These are phyloP conservation scores for Tinospora cordifolia DNA, from an alignment of 164 flowering plant species.

Conservation along the genomic window DNA sequence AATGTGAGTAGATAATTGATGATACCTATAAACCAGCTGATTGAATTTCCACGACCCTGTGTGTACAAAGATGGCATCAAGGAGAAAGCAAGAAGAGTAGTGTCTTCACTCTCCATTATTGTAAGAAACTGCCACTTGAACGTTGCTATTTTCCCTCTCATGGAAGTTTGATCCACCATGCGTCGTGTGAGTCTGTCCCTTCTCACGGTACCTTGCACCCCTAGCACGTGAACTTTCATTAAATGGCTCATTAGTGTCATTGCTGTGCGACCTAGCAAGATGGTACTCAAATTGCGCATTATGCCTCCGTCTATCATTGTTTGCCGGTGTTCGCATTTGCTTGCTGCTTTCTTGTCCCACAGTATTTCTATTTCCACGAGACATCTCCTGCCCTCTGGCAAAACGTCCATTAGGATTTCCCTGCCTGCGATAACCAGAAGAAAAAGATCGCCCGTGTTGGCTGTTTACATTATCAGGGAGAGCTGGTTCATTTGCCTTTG, in stretches of 20 bases:
- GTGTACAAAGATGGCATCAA: background rate
- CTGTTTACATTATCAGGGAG: constrained; percentile 19
- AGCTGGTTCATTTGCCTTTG: constrained; percentile 23
- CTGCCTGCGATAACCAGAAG: constrained; percentile 44
- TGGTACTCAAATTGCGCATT: constrained; percentile 68
- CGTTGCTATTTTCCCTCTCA: constrained; percentile 27
- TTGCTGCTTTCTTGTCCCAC: constrained; percentile 31
- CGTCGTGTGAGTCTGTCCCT: constrained; percentile 51
- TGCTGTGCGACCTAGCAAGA: constrained; percentile 46
- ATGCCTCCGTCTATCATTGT: constrained; percentile 47
- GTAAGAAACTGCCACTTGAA: constrained; percentile 27
- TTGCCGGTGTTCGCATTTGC: constrained; percentile 36
- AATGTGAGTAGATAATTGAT: background rate
- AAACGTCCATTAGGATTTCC: constrained; percentile 42
- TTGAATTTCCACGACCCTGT: background rate
- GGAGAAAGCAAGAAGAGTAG: background rate
- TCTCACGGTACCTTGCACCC: constrained; percentile 44
- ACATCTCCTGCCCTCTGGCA: constrained; percentile 36
- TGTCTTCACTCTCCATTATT: constrained; percentile 20
- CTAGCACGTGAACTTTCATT: constrained; percentile 29
- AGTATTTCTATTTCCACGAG: constrained; percentile 42
- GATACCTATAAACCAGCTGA: constrained; percentile 9
- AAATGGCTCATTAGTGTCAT: constrained; percentile 22
- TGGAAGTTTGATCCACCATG: constrained; percentile 50
- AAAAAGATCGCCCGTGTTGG: constrained; percentile 24